Evolutionary conservation across 2,329 filamentous ascomycete species (phyloP).

Genomic region (Aspergillus sp.): DNA sequence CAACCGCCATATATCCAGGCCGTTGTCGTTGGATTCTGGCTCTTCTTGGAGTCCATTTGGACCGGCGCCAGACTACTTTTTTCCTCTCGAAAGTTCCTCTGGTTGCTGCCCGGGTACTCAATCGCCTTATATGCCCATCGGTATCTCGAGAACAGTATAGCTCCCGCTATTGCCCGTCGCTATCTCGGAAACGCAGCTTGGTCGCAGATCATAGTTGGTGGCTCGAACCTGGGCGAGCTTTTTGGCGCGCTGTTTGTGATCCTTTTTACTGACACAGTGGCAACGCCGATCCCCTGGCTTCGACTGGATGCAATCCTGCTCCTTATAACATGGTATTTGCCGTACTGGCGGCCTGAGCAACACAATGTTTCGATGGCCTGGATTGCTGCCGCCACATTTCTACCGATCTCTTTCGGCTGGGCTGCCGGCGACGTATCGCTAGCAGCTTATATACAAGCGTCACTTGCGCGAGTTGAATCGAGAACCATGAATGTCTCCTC

Average conservation of each 20-base stretch:
- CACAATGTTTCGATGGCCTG: constrained; percentile 9
- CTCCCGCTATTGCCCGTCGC: constrained; percentile 16
- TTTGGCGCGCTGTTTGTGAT: constrained; percentile 16
- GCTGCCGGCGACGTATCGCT: constrained; percentile 17
- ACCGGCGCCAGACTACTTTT: constrained; percentile 15
- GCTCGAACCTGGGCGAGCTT: constrained; percentile 18
- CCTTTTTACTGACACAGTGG: constrained; percentile 12
- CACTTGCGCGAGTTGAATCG: constrained; percentile 15
- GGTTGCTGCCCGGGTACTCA: constrained; percentile 17
- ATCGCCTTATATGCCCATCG: constrained; percentile 17
- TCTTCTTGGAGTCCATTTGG: constrained; percentile 18
- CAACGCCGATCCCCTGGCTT: constrained; percentile 17
- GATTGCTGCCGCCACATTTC: constrained; percentile 14
- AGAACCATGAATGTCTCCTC: constrained; percentile 15
- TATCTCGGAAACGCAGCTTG: constrained; percentile 17
- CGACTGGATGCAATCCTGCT: constrained; percentile 16
- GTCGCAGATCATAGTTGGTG: constrained; percentile 19
- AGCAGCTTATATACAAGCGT: constrained; percentile 18
- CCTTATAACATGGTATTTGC: constrained; percentile 17
- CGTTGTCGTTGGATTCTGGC: constrained; percentile 10
- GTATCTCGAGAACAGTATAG: constrained; percentile 16
- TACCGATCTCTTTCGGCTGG: constrained; percentile 18
- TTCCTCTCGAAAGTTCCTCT: constrained; percentile 17
- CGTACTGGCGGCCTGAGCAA: constrained; percentile 13
- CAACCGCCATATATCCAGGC: constrained; percentile 13